Evolutionary conservation across 129 eudicot species (phyloP), one percentile per base, ranked within the genome.

Genomic region (Logfia minima): DNA sequence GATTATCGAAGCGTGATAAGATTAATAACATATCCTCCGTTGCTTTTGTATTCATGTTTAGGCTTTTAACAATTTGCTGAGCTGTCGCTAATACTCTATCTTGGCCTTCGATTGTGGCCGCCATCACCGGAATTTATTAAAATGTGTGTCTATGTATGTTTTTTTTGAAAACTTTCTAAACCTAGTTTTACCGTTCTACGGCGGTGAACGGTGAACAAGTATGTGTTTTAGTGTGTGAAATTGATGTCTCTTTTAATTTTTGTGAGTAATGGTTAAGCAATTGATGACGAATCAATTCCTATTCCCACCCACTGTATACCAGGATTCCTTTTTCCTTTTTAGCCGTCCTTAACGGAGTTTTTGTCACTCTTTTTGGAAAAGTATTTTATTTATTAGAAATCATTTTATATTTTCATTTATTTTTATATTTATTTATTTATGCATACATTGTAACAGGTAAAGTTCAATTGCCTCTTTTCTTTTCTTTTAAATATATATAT

Each of bases 71-170:
- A 75, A 92, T 92, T 43, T 86, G 92, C 19, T 92, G 96, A 72
- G 93, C 98, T 21, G 96, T 83, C 2, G 98, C 98, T 21, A 92
- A 28, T n/a, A 92, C 88, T 70, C 90, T 88, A 9, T 92, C 96
- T 58, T 92, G 75, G 3, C 90, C 92, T 51, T 88, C 93, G 11
- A 75, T 75, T 24, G 88, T 79, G 77, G 93, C 77, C 75, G 91
- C 87, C 91, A 82, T 86, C 39, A 70, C 22, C 66, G 71, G 63
- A 56, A 4, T 1, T 17, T 55, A 34, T 21, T 55, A n/a, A 9
- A 17, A 19, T 55, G 6, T n/a, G 60, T 51, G 13, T 51, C 18
- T 51, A 51, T 51, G 58, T 5, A 48, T n/a, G n/a, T 24, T 13
- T 18, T 8, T 45, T 70, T 14, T 13, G 43, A n/a, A 14, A 41